Evolutionary conservation across 768 basidiomycete genomes (phyloP).

Genomic region (Lactifluus piperatus): DNA sequence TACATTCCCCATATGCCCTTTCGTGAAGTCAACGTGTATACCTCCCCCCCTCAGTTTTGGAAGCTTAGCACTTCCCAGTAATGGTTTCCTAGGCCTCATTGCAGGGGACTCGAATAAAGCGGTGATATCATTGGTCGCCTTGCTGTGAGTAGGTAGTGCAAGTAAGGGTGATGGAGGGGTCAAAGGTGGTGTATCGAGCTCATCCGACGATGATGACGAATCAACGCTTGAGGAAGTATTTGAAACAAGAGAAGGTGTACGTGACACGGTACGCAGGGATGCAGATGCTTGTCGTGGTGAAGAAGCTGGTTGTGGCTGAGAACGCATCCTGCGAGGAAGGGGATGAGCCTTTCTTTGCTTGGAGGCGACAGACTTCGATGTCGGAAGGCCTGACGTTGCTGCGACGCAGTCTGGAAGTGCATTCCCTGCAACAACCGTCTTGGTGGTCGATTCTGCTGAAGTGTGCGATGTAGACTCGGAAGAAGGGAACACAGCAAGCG

Average conservation of each 20-base stretch:
- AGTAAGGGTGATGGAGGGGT: not conserved
- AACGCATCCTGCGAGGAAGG: not conserved
- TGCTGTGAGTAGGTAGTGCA: not conserved
- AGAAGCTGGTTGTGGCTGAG: not conserved
- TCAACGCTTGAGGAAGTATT: not conserved
- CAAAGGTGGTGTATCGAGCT: conserved; percentile 18
- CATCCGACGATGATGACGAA: conserved; percentile 12
- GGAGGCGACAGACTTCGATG: not conserved
- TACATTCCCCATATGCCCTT: not conserved
- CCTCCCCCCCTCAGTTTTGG: not conserved
- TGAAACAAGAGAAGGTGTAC: conserved; percentile 8
- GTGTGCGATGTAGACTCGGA: not conserved
- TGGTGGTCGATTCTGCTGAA: not conserved
- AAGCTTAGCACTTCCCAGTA: not conserved
- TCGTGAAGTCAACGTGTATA: not conserved
- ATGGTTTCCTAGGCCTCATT: not conserved
- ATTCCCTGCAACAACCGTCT: not conserved
- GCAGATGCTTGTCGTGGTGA: not conserved
- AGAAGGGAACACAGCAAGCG: not conserved
- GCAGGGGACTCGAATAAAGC: not conserved
- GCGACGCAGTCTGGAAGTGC: not conserved
- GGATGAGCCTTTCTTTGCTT: not conserved
- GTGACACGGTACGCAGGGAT: not conserved
- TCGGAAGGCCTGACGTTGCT: not conserved
- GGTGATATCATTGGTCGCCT: not conserved